Base-by-base conservation (phyloP, 371 early-diverging fungal genomes). In the Actinomortierella ambigua region DNA sequence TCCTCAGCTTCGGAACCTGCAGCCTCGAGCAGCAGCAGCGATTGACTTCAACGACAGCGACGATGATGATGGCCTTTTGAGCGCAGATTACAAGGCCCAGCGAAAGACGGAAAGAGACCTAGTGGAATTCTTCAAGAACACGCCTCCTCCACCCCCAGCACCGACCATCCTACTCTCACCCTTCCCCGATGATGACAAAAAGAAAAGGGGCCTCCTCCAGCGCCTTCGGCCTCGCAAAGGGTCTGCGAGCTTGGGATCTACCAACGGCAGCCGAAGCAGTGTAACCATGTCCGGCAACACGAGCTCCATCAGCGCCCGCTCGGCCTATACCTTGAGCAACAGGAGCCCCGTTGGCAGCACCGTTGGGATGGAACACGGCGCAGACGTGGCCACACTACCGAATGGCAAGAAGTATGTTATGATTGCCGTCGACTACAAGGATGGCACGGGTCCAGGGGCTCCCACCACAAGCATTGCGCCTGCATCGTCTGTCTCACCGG, bases 321-420 rank as follows among this genome's bases (percentile, higher is more conserved):
- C 23, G 17, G 59, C 63, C 43, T 24, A 42, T 3, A 28, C 34
- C 44, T 44, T 39, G 27, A 18, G 22, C 3, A 42, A 17, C 18
- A 55, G 11, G 11, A 34, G 34, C 11, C 34, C 34, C 11, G 34
- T 34, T 11, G 34, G 34, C 34, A 34, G 34, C 34, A 34, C 34
- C 11, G 34, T 34, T 34, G 34, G 34, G 34, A 34, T 34, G 34
- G 34, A 34, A 11, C 34, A 41, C 14, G 50, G 43, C 2, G 34
- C 58, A 8, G 65, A 65, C 29, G 62, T 62, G 3, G 64, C 75
- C 9, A 67, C 64, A 5, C 17, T 63, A 27, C 75, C 75, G 17
- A 73, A 73, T 23, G 75, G 75, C 23, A 73, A 61, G 50, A 73
- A 73, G 41, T 73, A 73, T 48, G 46, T 73, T 47, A 73, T 73